Conservation (phyloP, 2,329 filamentous ascomycete species). For the Exophiala aquamarina region DNA sequence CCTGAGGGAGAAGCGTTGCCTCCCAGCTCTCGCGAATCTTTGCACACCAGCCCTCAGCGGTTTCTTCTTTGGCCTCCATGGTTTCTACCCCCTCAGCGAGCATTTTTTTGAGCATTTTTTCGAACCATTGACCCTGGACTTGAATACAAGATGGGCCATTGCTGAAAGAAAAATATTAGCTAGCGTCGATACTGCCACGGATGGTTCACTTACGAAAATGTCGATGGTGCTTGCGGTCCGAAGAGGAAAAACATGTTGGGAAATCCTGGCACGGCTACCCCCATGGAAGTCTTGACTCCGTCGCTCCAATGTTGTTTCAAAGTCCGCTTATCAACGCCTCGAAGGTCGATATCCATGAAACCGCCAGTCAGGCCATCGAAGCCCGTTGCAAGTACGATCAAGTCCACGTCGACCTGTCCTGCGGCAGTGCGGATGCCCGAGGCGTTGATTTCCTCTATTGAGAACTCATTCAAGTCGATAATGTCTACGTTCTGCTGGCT, state of each 20-base stretch:
- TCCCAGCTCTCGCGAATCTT: constrained; percentile 31
- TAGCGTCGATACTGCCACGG: not conserved
- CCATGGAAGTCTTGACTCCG: constrained; percentile 42
- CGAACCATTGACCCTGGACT: constrained; percentile 54
- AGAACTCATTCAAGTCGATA: constrained; percentile 43
- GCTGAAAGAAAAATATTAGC: constrained; percentile 44
- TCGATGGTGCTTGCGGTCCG: constrained; percentile 54
- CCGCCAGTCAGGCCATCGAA: constrained; percentile 44
- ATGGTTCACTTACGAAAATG: constrained; percentile 26
- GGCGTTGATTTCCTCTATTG: constrained; percentile 20
- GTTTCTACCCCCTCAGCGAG: constrained; percentile 46
- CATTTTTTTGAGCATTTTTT: constrained; percentile 52
- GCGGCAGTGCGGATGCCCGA: constrained; percentile 6
- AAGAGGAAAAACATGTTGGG: constrained; percentile 55
- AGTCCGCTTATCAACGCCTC: constrained; percentile 30
- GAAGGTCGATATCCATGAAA: constrained; percentile 39
- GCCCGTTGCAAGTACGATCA: constrained; percentile 44
- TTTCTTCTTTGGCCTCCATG: constrained; percentile 50
- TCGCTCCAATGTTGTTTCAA: constrained; percentile 37
- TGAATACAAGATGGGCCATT: constrained; percentile 58
- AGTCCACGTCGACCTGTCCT: constrained; percentile 48
- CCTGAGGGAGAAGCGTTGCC: constrained; percentile 30
- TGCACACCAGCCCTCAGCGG: constrained; percentile 48
- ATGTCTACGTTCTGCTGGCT: constrained; percentile 48
- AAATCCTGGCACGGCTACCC: constrained; percentile 41